phyloP scores from a whole-genome alignment of 306 rosid species.

The Argentina anserina region DNA sequence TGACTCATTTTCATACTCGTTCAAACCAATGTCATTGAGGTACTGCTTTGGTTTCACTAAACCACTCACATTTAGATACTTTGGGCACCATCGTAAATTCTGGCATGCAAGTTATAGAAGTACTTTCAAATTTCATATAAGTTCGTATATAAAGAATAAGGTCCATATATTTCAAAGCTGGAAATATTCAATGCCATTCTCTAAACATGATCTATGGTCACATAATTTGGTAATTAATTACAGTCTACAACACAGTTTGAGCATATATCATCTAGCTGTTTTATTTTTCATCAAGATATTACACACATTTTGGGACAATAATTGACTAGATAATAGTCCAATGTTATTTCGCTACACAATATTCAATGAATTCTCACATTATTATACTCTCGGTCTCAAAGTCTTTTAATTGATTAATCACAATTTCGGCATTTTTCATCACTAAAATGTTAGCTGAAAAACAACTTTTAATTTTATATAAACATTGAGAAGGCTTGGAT shows the following conservation, averaged over 20 bases:
- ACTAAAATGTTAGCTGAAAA: neutral
- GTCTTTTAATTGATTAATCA: too few species aligned
- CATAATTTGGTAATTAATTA: neutral
- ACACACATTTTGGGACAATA: too few species aligned
- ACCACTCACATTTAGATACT: neutral
- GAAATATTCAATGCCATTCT: neutral
- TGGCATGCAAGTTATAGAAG: neutral
- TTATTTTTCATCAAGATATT: neutral
- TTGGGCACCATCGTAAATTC: neutral
- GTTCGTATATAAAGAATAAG: neutral
- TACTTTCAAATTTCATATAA: neutral
- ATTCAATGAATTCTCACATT: too few species aligned
- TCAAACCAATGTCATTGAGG: neutral
- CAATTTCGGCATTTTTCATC: too few species aligned
- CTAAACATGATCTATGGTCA: neutral
- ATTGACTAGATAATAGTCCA: too few species aligned
- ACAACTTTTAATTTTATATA: neutral
- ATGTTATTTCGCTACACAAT: too few species aligned
- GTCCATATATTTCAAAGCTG: too few species aligned
- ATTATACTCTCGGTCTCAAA: too few species aligned
- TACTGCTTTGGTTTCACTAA: neutral
- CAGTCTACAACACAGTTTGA: neutral
- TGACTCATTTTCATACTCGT: neutral
- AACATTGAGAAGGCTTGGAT: neutral
- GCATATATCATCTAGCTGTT: neutral